Conservation (phyloP, 306 rosid species). For the Casuarina equisetifolia region DNA sequence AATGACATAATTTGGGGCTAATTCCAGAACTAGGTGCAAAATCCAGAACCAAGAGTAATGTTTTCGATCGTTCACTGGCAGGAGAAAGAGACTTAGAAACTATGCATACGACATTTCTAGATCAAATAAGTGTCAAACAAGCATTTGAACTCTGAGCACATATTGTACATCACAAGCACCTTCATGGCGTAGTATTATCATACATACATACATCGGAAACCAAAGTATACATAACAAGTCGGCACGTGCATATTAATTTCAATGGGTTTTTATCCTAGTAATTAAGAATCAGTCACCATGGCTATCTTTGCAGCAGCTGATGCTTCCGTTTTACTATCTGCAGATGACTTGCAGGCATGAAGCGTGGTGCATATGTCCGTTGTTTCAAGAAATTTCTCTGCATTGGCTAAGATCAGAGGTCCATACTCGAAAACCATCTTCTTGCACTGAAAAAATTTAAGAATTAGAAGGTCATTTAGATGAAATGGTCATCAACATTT, state of each 20-base stretch:
- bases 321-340: constrained; percentile 14
- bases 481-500: background rate
- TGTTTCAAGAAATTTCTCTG: constrained; percentile 70
- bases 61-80: background rate
- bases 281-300: constrained; percentile 37
- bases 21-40: background rate
- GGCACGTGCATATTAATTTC: constrained; percentile 10
- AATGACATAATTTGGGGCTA: background rate
- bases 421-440: constrained; percentile 69
- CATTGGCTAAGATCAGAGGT: constrained; percentile 56
- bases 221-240: background rate
- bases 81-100: background rate
- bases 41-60: background rate
- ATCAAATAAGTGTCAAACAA: background rate
- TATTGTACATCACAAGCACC: constrained; percentile 13
- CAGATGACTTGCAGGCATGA: constrained; percentile 58
- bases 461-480: background rate
- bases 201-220: background rate
- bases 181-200: background rate
- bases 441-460: constrained; percentile 72
- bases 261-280: background rate
- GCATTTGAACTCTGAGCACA: constrained; percentile 9
- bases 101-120: background rate
- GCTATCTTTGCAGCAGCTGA: constrained; percentile 1
- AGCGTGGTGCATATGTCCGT: constrained; percentile 65